Percentiles rank a stretch among this genome's conserved stretches.
Evolutionary conservation across 2,329 filamentous ascomycete genomes (phyloP).

Genomic region (Penicillium sp.): DNA sequence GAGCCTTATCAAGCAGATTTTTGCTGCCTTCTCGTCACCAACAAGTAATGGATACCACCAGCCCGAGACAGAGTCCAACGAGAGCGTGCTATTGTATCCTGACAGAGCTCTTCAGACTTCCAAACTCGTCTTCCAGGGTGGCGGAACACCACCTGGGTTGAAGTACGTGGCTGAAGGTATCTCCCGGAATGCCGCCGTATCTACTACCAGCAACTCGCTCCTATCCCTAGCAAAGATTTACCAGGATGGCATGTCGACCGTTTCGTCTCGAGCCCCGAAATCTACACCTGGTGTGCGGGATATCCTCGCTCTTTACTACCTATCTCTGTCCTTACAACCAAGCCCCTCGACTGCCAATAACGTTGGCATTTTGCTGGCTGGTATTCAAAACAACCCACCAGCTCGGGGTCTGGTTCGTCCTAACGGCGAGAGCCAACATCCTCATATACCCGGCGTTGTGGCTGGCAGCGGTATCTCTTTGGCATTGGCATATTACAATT

Average conservation of each 20-base stretch:
- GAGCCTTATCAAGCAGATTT: constrained; percentile 76
- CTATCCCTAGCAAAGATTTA: constrained; percentile 96
- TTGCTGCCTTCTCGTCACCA: constrained; percentile 66
- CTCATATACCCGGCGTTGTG: constrained; percentile 72
- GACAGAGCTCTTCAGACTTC: constrained; percentile 83
- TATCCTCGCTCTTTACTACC: constrained; percentile 91
- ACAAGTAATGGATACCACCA: constrained; percentile 45
- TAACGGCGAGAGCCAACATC: constrained; percentile 46
- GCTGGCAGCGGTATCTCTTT: constrained; percentile 86
- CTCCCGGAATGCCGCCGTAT: constrained; percentile 77
- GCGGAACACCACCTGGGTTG: constrained; percentile 79
- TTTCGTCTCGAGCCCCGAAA: constrained; percentile 60
- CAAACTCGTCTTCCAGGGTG: constrained; percentile 75
- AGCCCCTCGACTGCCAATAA: constrained; percentile 98
- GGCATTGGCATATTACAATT: constrained; percentile 92
- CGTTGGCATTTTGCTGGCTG: constrained; percentile 93
- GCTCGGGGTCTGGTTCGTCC: constrained; percentile 43
- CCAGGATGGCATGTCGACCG: constrained; percentile 89
- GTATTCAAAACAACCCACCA: constrained; percentile 73
- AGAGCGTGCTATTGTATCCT: constrained; percentile 78
- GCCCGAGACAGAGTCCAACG: constrained; percentile 42
- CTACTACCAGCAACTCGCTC: constrained; percentile 93
- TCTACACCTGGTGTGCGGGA: constrained; percentile 80
- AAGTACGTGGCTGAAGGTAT: constrained; percentile 70
- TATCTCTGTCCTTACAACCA: constrained; percentile 90